Evolutionary conservation across 306 rosid genomes (phyloP).

Genomic region (Styphnolobium japonicum): DNA sequence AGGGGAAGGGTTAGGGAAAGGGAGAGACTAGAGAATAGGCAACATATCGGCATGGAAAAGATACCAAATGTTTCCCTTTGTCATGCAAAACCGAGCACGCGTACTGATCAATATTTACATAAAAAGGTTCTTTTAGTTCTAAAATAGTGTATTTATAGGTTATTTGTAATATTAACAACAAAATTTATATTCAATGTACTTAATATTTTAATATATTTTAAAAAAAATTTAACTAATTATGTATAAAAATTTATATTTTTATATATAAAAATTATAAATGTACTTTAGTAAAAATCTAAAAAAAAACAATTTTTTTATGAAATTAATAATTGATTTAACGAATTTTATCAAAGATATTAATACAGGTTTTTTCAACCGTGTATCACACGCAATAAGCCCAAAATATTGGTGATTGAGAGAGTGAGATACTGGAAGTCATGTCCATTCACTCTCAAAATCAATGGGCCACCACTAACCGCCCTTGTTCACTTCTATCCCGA

Average conservation of each 20-base stretch:
- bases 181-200: not conserved
- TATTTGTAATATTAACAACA: not conserved
- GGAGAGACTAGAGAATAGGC: not conserved
- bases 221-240: too few relatives aligned
- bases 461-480: constrained; percentile 35
- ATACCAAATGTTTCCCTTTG: constrained; percentile 38
- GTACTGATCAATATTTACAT: constrained; percentile 17
- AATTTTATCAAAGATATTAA: too few relatives aligned
- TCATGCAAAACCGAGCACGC: constrained; percentile 39
- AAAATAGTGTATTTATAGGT: too few relatives aligned
- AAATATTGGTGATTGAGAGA: too few relatives aligned
- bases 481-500: not conserved
- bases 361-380: too few relatives aligned
- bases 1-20: too few relatives aligned
- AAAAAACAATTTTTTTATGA: too few relatives aligned
- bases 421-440: not conserved
- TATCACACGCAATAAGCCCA: too few relatives aligned
- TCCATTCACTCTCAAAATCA: not conserved
- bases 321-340: too few relatives aligned
- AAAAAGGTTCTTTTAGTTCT: constrained; percentile 1
- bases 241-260: too few relatives aligned
- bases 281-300: too few relatives aligned
- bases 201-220: too few relatives aligned
- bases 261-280: not conserved
- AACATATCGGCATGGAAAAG: constrained; percentile 28